phyloP scores from a whole-genome alignment of 208 protist species.

The Acanthamoeba triangularis region DNA sequence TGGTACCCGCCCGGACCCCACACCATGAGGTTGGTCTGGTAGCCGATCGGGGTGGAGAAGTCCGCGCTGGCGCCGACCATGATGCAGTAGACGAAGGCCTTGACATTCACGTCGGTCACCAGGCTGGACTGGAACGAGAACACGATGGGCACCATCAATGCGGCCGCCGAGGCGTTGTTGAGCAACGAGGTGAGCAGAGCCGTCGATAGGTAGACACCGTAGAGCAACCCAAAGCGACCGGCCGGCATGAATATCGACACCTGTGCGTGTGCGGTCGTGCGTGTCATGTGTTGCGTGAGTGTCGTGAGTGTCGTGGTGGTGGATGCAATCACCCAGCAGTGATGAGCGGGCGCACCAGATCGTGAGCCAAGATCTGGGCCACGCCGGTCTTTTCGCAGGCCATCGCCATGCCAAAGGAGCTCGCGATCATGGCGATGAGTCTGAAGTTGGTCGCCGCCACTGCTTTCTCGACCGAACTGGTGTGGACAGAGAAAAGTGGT shows the following conservation, averaged over 20 bases:
- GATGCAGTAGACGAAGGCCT: conserved; percentile 72
- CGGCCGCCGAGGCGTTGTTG: conserved; percentile 64
- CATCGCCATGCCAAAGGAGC: conserved; percentile 50
- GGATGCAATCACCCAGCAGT: not conserved
- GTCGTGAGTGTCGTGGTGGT: not conserved
- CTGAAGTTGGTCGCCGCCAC: conserved; percentile 32
- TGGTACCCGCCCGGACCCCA: conserved; percentile 48
- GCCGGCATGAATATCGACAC: conserved; percentile 10
- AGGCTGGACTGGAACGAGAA: conserved; percentile 11
- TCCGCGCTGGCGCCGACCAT: conserved; percentile 65
- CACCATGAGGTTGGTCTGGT: conserved; percentile 81
- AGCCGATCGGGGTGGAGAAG: conserved; percentile 77
- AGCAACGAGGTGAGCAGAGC: conserved; percentile 61
- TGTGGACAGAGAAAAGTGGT: not conserved
- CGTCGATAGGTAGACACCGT: conserved; percentile 67
- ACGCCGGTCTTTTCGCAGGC: conserved; percentile 69
- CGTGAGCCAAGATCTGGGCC: not conserved
- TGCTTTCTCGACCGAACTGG: conserved; percentile 23
- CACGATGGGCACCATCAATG: conserved; percentile 64
- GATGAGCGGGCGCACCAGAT: not conserved
- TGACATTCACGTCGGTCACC: conserved; percentile 36
- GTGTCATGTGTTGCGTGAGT: not conserved
- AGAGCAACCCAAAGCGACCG: conserved; percentile 11
- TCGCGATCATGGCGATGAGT: conserved; percentile 38
- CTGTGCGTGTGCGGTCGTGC: not conserved